A percentile compares a stretch with the other conserved stretches of the same genome.
Evolutionary conservation across 2,329 filamentous ascomycete species (phyloP).

Genomic region (Hypoxylon sp.): DNA sequence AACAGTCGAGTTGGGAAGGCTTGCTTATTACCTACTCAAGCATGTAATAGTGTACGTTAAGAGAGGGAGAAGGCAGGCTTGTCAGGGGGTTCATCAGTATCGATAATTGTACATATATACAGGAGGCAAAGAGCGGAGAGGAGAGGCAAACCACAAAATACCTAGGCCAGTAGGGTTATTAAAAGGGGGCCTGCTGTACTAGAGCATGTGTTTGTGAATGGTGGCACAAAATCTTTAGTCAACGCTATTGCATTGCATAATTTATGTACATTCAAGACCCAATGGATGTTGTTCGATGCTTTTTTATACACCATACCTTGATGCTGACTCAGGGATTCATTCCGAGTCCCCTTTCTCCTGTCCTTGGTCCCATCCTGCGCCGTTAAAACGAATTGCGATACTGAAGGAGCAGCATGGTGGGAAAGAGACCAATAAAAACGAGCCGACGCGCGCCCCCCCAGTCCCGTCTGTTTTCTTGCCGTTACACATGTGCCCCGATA

Average conservation of each 20-base stretch:
- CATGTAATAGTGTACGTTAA: conserved; percentile 34
- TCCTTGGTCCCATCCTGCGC: conserved; percentile 28
- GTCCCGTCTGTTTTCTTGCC: conserved; percentile 22
- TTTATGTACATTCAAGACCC: conserved; percentile 25
- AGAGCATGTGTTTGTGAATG: conserved; percentile 2
- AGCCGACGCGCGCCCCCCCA: conserved; percentile 19
- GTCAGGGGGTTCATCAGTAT: conserved; percentile 5
- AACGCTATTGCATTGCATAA: conserved; percentile 25
- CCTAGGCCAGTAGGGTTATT: not conserved
- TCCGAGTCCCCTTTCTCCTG: conserved; percentile 19
- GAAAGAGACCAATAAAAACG: conserved; percentile 9
- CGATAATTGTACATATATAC: conserved; percentile 23
- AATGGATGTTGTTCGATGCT: conserved; percentile 34
- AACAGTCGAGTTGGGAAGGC: not conserved
- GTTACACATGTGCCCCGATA: conserved; percentile 9
- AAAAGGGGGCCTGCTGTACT: not conserved
- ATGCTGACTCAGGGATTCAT: conserved; percentile 25
- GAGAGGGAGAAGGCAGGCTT: conserved; percentile 8
- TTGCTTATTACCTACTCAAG: conserved; percentile 11
- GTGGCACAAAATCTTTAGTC: conserved; percentile 29
- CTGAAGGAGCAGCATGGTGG: not conserved
- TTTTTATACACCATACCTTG: conserved; percentile 40
- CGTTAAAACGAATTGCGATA: conserved; percentile 12
- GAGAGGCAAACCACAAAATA: conserved; percentile 1
- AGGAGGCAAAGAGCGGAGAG: conserved; percentile 1